Percentiles rank a stretch among this genome's conserved stretches.
Conservation (phyloP, 179 eudicot species). For the Spinacia oleracea region DNA sequence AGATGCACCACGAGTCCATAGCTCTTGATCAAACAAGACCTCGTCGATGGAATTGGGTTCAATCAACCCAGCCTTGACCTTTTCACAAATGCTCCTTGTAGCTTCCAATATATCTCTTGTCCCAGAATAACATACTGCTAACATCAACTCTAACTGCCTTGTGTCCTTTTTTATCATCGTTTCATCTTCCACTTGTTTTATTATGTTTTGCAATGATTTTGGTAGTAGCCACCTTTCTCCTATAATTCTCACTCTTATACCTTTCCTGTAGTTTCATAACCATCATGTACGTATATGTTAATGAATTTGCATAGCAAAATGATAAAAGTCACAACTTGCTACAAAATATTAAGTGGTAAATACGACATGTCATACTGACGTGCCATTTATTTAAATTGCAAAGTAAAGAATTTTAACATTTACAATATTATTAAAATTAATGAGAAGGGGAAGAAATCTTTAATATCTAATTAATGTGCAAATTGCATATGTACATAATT, state of each 20-base stretch:
- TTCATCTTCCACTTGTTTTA: constrained; percentile 10
- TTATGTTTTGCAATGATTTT: neutral
- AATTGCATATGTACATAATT: no score
- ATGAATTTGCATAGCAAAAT: no score
- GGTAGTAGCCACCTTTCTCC: constrained; percentile 6
- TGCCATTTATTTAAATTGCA: no score
- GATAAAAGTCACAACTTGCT: no score
- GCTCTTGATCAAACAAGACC: constrained; percentile 5
- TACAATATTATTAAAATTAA: no score
- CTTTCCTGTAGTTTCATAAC: neutral
- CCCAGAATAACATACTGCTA: constrained; percentile 19
- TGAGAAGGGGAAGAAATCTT: no score
- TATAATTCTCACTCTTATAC: neutral
- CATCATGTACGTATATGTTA: no score
- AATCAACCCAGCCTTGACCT: constrained; percentile 9
- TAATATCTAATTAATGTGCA: no score
- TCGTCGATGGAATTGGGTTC: constrained; percentile 11
- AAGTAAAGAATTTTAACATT: no score
- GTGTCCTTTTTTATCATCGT: constrained; percentile 6
- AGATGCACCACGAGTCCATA: neutral
- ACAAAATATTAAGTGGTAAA: no score
- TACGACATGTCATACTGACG: no score
- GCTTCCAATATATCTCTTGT: constrained; percentile 14
- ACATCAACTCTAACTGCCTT: neutral
- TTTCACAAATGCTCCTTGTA: neutral